Conservation (phyloP, 1,139 yeast genomes). For the Maudiozyma humilis region DNA sequence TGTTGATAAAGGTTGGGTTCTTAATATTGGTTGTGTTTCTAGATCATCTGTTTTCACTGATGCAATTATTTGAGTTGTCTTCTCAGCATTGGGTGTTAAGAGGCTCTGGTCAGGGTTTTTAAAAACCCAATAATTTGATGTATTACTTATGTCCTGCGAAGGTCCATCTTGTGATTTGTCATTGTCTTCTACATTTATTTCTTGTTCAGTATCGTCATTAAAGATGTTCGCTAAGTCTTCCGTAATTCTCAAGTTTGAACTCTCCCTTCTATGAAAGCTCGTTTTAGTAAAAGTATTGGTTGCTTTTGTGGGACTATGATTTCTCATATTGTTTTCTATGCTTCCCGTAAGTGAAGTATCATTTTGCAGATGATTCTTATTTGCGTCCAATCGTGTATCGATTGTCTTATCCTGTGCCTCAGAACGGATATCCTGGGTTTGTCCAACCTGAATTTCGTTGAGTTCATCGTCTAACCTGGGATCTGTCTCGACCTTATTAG, state of each 20-base stretch:
- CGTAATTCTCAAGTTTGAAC: conserved; percentile 1
- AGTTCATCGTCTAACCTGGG: background rate
- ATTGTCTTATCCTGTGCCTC: background rate
- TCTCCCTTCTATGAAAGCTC: conserved; percentile 1
- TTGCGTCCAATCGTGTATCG: background rate
- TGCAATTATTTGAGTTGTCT: conserved; percentile 1
- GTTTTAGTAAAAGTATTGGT: conserved; percentile 4
- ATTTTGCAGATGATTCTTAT: background rate
- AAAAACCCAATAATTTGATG: conserved; percentile 1
- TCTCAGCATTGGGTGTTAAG: conserved; percentile 8
- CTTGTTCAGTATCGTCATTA: background rate
- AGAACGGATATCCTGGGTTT: background rate
- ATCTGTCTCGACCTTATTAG: background rate
- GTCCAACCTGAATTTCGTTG: background rate
- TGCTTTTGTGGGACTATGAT: too few relatives aligned
- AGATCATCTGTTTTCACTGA: background rate
- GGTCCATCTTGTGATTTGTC: background rate
- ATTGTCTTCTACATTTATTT: conserved; percentile 10
- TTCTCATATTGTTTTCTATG: background rate
- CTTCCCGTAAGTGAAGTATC: background rate
- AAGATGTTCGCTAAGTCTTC: too few relatives aligned
- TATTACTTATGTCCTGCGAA: background rate
- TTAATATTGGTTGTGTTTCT: too few relatives aligned
- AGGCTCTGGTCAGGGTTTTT: conserved; percentile 14
- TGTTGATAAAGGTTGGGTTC: too few relatives aligned